Base-by-base conservation (phyloP, 352 stramenopile species). In the Globisporangium middletonii region DNA sequence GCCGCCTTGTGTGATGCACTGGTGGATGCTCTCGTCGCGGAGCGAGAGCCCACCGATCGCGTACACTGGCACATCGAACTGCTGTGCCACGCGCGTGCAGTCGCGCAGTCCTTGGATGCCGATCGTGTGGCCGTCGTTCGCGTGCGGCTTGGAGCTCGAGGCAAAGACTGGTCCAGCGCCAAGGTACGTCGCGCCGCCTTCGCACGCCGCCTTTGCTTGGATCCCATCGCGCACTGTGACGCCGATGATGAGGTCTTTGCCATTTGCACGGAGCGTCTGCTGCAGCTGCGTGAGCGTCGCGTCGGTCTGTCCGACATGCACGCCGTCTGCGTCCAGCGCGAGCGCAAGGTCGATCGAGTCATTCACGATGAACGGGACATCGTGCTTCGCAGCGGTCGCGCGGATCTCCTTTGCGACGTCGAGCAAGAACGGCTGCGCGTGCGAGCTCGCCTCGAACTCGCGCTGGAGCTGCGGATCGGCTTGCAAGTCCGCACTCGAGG, bases 301-400 rank as follows among this genome's bases (percentile, higher is more conserved):
- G 45, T 86, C 76, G 11, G 67, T 67, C 55, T 86, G 76, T 0
- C 76, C 76, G n/a, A 86, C 65, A 48, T 86, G 76, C 13, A 81
- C 67, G 1, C 76, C 76, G 41, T 86, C 76, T 0, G 76, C 76
- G 13, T 68, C 62, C 9, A 84, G 64, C 57, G 68, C 50, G 23
- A 84, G 62, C 8, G 76, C 76, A 28, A 81, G 64, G 5, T 70
- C 62, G 2, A 83, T 43, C 43, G 75, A 81, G 57, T 86, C 76
- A 53, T 84, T 86, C 38, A 86, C 71, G 45, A 86, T 75, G 19
- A 86, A 67, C 19, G 73, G 72, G 8, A 83, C 69, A 12, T 67
- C 42, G 47, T 79, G 53, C 47, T 67, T 55, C 12, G 50, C 58
- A 13, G 73, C 73, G 56, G 84, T 49, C 18, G 56, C 57, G 33